phyloP scores from a whole-genome alignment of 1,284 basidiomycete genomes.

The Lignosus rhinocerotis region DNA sequence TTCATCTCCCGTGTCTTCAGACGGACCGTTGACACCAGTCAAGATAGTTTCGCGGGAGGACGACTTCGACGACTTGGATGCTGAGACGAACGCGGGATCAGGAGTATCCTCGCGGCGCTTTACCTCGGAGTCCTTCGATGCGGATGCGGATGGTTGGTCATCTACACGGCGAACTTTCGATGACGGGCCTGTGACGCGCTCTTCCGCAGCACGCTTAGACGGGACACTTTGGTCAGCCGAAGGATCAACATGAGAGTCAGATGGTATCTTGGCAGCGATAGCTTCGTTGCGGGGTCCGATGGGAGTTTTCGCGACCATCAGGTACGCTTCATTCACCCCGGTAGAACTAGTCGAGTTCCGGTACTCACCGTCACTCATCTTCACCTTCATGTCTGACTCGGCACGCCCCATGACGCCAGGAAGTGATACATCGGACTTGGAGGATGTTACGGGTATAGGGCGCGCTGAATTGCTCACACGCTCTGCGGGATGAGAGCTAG shows the following conservation, averaged over 20 bases:
- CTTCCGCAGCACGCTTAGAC: not conserved
- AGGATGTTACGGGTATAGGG: not conserved
- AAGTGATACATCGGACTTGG: not conserved
- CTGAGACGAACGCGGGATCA: not conserved
- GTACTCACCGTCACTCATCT: not conserved
- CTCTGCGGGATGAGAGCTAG: not conserved
- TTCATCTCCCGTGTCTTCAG: not conserved
- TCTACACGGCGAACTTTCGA: not conserved
- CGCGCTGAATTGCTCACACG: not conserved
- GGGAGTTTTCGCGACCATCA: not conserved
- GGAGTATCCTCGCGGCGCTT: not conserved
- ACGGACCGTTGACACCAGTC: not conserved
- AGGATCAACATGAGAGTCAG: not conserved
- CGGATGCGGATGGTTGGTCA: not conserved
- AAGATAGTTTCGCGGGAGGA: too few species aligned
- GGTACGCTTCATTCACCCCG: not conserved
- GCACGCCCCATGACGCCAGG: too few species aligned
- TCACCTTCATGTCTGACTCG: not conserved
- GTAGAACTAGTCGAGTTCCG: not conserved
- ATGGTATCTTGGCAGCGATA: not conserved
- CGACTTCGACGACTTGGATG: not conserved
- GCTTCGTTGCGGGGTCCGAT: not conserved
- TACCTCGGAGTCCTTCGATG: not conserved
- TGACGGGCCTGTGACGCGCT: not conserved
- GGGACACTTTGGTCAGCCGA: not conserved